phyloP scores from a whole-genome alignment of 371 early-diverging fungal genomes.

The Mucor mucedo region DNA sequence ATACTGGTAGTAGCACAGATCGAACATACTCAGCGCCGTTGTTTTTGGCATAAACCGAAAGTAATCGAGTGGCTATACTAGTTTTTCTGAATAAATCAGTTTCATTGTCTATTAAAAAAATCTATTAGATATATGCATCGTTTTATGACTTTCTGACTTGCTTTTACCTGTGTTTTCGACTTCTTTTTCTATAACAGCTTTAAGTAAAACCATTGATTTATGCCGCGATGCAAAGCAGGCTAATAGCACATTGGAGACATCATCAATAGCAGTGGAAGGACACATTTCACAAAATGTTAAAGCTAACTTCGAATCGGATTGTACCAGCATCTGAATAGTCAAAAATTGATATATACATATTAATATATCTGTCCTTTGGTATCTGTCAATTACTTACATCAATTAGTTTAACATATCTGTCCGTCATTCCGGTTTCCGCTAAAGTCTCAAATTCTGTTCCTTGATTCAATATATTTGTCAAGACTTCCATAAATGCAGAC shows the following conservation, averaged over 20 bases:
- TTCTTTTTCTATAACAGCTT: conserved; percentile 81
- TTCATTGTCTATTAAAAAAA: conserved; percentile 60
- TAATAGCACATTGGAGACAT: conserved; percentile 73
- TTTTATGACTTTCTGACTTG: neutral
- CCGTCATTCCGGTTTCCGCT: conserved; percentile 70
- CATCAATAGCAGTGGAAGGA: conserved; percentile 83
- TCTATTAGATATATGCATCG: conserved; percentile 1
- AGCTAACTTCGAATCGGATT: conserved; percentile 69
- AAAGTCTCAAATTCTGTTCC: conserved; percentile 84
- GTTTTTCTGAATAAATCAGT: conserved; percentile 90
- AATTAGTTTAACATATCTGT: conserved; percentile 71
- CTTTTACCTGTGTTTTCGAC: conserved; percentile 70
- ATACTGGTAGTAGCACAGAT: conserved; percentile 72
- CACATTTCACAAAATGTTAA: conserved; percentile 83
- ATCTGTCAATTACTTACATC: conserved; percentile 48
- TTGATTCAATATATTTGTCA: conserved; percentile 83
- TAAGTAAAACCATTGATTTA: conserved; percentile 69
- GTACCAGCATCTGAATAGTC: conserved; percentile 49
- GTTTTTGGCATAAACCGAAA: conserved; percentile 77
- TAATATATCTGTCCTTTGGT: neutral
- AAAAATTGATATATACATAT: neutral
- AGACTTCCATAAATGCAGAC: conserved; percentile 85
- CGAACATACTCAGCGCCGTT: conserved; percentile 83
- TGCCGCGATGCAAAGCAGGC: conserved; percentile 78
- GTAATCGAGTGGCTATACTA: conserved; percentile 85